phyloP scores from a whole-genome alignment of 176 grass and related monocot genomes.

The Phyllostachys edulis region DNA sequence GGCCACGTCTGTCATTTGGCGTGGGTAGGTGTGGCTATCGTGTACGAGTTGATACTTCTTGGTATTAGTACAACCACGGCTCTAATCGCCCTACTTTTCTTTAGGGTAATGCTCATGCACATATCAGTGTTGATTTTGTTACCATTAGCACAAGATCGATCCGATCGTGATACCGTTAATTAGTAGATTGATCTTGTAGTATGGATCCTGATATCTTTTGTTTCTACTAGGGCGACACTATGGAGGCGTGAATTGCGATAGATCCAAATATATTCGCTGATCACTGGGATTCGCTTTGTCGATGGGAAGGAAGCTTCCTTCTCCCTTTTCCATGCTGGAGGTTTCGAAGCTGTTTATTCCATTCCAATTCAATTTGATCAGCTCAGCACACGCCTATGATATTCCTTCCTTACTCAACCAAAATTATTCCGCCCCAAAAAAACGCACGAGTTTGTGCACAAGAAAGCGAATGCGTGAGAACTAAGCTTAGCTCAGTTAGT shows the following conservation, averaged over 20 bases:
- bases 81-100: too few relatives aligned
- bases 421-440: background rate
- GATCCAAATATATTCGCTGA: background rate
- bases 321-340: background rate
- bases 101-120: too few relatives aligned
- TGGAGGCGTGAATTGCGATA: background rate
- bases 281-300: background rate
- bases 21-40: accelerated
- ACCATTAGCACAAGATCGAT: too few relatives aligned
- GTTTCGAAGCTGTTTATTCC: background rate
- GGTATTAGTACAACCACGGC: too few relatives aligned
- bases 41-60: too few relatives aligned
- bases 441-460: background rate
- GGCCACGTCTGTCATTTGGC: accelerated
- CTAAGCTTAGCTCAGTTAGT: too few relatives aligned
- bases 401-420: too few relatives aligned
- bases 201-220: background rate
- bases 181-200: too few relatives aligned
- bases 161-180: too few relatives aligned
- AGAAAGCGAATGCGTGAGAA: too few relatives aligned
- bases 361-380: background rate
- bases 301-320: background rate
- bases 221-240: too few relatives aligned
- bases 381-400: background rate
- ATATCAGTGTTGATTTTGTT: background rate